A percentile compares a stretch with the other conserved stretches of the same genome.
phyloP scores from a whole-genome alignment of 768 basidiomycete species.

The Amanita phalloides region DNA sequence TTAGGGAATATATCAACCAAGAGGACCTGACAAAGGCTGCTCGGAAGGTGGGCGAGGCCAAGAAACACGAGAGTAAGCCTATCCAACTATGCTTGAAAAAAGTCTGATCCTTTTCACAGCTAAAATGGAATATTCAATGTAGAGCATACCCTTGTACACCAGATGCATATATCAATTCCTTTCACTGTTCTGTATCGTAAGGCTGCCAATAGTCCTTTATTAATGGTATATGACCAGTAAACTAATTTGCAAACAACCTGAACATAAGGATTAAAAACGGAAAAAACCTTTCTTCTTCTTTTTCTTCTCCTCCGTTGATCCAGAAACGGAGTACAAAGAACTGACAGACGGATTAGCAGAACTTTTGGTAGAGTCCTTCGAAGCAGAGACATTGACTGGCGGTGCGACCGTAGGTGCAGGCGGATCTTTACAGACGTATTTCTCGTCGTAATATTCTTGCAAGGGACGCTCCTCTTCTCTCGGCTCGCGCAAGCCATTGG shows the following conservation, averaged over 20 bases:
- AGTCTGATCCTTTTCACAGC: conserved; percentile 17
- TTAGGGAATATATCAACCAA: conserved; percentile 77
- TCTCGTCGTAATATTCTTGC: conserved; percentile 75
- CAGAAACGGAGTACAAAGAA: conserved; percentile 16
- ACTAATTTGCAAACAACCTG: conserved; percentile 5
- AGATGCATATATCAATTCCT: conserved; percentile 6
- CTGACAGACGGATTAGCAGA: conserved; percentile 22
- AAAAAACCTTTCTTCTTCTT: conserved; percentile 76
- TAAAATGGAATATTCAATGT: conserved; percentile 44
- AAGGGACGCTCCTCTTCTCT: conserved; percentile 36
- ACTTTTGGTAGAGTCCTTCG: conserved; percentile 31
- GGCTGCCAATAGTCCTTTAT: conserved; percentile 2
- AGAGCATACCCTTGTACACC: conserved; percentile 13
- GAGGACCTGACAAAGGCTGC: conserved; percentile 96
- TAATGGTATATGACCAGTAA: conserved; percentile 10
- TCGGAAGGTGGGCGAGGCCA: conserved; percentile 89
- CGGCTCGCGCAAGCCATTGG: conserved; percentile 54
- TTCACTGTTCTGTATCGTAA: background rate
- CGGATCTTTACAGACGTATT: conserved; percentile 59
- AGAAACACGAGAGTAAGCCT: conserved; percentile 92
- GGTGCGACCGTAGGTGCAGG: conserved; percentile 38
- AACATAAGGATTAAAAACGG: conserved; percentile 32
- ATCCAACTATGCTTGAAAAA: background rate
- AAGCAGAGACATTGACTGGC: conserved; percentile 22
- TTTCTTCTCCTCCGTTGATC: conserved; percentile 39